These are phyloP conservation scores for Trichoderma hamatum DNA, from an alignment of 2,329 filamentous ascomycete genomes.

Conservation along the genomic window DNA sequence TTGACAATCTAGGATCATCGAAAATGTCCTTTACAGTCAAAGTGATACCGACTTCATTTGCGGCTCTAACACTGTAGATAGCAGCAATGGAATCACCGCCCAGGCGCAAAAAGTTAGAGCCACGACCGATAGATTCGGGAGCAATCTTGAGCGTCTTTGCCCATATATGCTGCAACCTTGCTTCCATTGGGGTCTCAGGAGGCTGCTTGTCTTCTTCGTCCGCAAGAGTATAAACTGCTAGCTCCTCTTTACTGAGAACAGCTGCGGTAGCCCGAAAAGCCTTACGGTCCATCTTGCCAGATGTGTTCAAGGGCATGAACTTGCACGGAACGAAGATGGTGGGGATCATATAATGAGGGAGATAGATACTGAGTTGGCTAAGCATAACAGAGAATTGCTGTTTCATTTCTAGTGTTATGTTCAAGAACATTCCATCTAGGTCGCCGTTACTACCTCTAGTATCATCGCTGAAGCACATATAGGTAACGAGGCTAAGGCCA, in stretches of 20 bases:
- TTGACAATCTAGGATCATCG: neutral
- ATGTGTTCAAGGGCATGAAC: constrained; percentile 29
- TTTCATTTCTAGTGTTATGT: neutral
- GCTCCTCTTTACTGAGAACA: neutral
- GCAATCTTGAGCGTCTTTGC: constrained; percentile 25
- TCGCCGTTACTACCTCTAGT: neutral
- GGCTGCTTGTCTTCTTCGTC: neutral
- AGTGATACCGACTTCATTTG: neutral
- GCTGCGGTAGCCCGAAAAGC: neutral
- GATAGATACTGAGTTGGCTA: constrained; percentile 8
- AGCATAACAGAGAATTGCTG: constrained; percentile 23
- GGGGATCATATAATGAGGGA: constrained; percentile 32
- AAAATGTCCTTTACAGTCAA: constrained; percentile 1
- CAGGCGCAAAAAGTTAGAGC: constrained; percentile 15
- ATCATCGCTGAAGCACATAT: constrained; percentile 3
- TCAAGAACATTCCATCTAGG: constrained; percentile 20
- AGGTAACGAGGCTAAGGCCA: neutral
- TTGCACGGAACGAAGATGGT: constrained; percentile 29
- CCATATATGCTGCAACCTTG: constrained; percentile 27
- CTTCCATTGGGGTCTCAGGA: neutral
- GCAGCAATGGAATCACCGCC: constrained; percentile 20
- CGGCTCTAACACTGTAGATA: neutral
- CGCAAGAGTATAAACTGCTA: constrained; percentile 3
- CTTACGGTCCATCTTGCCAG: constrained; percentile 30
- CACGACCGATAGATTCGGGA: neutral